Conservation (phyloP, 2,329 filamentous ascomycete genomes). For the Aureobasidium leucospermi region DNA sequence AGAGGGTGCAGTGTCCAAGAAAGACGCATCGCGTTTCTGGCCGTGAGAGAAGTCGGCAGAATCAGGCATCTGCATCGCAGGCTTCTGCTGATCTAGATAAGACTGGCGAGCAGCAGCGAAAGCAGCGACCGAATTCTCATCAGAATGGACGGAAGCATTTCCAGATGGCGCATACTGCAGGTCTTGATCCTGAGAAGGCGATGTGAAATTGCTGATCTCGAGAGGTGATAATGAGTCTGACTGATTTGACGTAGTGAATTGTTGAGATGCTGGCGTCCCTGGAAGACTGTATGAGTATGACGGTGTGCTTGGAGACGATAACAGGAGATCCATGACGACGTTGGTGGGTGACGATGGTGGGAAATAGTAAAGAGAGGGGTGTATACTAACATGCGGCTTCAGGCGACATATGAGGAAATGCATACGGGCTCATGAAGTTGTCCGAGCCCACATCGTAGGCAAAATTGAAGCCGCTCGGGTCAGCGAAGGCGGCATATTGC, state of each 20-base stretch:
- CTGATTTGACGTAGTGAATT: conserved; percentile 1
- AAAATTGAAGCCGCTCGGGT: conserved; percentile 10
- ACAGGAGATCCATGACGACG: not conserved
- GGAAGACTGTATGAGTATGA: conserved; percentile 12
- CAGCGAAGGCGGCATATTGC: conserved; percentile 8
- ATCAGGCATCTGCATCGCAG: not conserved
- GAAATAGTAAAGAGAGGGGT: not conserved
- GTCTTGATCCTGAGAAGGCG: conserved; percentile 4
- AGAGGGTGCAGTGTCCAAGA: not conserved
- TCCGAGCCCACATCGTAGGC: conserved; percentile 9
- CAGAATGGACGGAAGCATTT: not conserved
- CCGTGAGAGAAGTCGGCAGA: not conserved
- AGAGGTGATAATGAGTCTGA: conserved; percentile 12
- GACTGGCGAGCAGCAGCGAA: not conserved
- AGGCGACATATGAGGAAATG: conserved; percentile 14
- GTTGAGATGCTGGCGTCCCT: conserved; percentile 12
- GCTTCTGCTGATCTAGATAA: not conserved
- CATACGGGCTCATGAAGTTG: conserved; percentile 11
- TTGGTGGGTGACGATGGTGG: not conserved
- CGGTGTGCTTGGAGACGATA: conserved; percentile 3
- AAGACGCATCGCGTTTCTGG: conserved; percentile 6
- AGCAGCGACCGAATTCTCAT: not conserved
- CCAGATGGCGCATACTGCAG: not conserved
- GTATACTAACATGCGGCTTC: conserved; percentile 12
- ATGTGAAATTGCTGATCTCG: conserved; percentile 4